phyloP scores from a whole-genome alignment of 805 yeast genomes.

The Scheffersomyces lignosus region DNA sequence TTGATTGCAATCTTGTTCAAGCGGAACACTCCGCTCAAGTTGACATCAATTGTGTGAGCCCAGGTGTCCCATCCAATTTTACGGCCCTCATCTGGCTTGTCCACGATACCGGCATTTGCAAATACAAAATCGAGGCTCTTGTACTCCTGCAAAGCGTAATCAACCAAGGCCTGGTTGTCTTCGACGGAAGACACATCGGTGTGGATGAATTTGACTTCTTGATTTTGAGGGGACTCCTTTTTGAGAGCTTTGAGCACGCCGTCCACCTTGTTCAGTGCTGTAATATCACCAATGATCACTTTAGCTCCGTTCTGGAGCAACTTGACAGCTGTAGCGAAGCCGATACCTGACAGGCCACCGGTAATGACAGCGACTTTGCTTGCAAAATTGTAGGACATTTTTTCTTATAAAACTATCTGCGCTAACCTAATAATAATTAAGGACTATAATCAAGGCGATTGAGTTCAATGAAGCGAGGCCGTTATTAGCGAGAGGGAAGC shows the following conservation, averaged over 20 bases:
- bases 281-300: not conserved
- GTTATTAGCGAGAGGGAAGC: too few species aligned
- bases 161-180: not conserved
- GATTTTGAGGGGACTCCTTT: not conserved
- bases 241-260: not conserved
- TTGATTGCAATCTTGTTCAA: not conserved
- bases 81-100: not conserved
- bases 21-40: not conserved
- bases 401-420: too few species aligned
- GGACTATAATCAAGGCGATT: too few species aligned
- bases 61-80: not conserved
- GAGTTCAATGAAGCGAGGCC: too few species aligned
- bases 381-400: not conserved
- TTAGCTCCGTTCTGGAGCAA: not conserved
- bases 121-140: not conserved
- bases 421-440: too few species aligned
- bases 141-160: not conserved
- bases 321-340: not conserved
- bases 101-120: not conserved
- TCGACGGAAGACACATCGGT: not conserved
- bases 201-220: not conserved
- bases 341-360: not conserved
- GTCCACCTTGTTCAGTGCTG: not conserved
- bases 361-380: not conserved
- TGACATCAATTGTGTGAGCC: not conserved